A percentile compares a stretch with the other conserved stretches of the same genome.
phyloP scores from a whole-genome alignment of 2,329 filamentous ascomycete species.

The Dactylellina haptotyla region DNA sequence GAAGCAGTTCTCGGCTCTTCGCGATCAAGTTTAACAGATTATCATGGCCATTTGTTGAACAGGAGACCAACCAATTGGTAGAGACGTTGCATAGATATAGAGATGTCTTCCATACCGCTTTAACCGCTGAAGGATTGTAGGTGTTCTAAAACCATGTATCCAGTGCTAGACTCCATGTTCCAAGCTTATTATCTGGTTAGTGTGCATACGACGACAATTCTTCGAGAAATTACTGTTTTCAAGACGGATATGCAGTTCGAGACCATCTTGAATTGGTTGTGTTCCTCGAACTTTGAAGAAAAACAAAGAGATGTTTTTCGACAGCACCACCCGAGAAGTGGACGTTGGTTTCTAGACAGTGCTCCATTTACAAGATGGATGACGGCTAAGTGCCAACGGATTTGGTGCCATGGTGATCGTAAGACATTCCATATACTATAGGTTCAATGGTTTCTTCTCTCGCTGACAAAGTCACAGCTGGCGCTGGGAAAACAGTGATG shows the following conservation, averaged over 20 bases:
- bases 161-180: too few relatives aligned
- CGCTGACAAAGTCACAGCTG: conserved; percentile 9
- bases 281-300: conserved; percentile 37
- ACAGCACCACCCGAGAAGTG: conserved; percentile 38
- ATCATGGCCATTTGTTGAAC: conserved; percentile 37
- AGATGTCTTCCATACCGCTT: conserved; percentile 33
- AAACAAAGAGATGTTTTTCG: conserved; percentile 35
- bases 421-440: neutral
- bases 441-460: neutral
- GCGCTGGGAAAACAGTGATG: conserved; percentile 41
- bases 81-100: conserved; percentile 30
- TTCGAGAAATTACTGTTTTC: conserved; percentile 26
- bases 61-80: conserved; percentile 34
- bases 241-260: conserved; percentile 42
- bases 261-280: conserved; percentile 30
- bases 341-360: conserved; percentile 40
- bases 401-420: conserved; percentile 43
- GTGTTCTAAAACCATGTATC: neutral
- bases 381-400: conserved; percentile 5
- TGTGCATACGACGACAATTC: conserved; percentile 17
- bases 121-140: conserved; percentile 39
- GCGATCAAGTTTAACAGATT: conserved; percentile 32
- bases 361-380: conserved; percentile 32
- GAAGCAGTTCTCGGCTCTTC: conserved; percentile 33
- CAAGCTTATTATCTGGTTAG: conserved; percentile 2